Percentiles rank a stretch among this genome's conserved stretches.
These are phyloP conservation scores for Ettlia oleoabundans DNA, from an alignment of 139 green algal species.

Conservation along the genomic window DNA sequence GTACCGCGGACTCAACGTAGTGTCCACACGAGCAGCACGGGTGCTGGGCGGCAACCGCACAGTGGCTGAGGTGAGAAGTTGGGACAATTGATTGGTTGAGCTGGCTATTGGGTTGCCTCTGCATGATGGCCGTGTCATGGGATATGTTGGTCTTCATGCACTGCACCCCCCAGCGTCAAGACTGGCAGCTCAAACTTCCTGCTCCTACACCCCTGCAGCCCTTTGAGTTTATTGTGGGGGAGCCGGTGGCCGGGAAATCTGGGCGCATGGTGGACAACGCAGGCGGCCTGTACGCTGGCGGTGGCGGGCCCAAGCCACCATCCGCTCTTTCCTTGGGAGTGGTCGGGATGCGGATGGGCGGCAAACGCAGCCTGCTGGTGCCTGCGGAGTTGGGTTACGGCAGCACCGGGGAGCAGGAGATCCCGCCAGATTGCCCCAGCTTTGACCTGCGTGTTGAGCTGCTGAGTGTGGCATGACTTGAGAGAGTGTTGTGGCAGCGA, in stretches of 20 bases:
- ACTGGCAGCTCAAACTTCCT: not conserved
- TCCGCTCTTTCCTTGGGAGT: slow-evolving; percentile 78
- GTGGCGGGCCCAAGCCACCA: slow-evolving; percentile 84
- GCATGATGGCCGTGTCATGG: no score
- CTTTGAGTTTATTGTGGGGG: slow-evolving; percentile 83
- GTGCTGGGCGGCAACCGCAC: slow-evolving; percentile 91
- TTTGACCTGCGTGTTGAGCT: slow-evolving; percentile 54
- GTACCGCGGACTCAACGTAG: slow-evolving; percentile 85
- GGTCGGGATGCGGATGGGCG: slow-evolving; percentile 88
- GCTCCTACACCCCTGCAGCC: slow-evolving; percentile 65
- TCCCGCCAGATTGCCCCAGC: slow-evolving; percentile 40
- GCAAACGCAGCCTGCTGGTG: slow-evolving; percentile 67
- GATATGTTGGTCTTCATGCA: no score
- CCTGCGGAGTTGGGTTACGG: slow-evolving; percentile 53
- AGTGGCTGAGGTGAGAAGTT: slow-evolving; percentile 88
- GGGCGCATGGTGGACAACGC: slow-evolving; percentile 40
- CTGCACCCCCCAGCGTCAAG: no score
- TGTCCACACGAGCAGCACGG: slow-evolving; percentile 81
- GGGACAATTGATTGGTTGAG: no score
- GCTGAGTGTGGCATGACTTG: slow-evolving; percentile 22
- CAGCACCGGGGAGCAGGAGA: slow-evolving; percentile 53
- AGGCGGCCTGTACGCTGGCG: slow-evolving; percentile 77
- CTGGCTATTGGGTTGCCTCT: no score
- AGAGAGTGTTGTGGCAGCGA: no score
- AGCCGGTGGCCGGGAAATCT: slow-evolving; percentile 40